A percentile compares a stretch with the other conserved stretches of the same genome.
These are phyloP conservation scores for Wilhelminamyces savonicus DNA, from an alignment of 805 yeast species.

Conservation along the genomic window DNA sequence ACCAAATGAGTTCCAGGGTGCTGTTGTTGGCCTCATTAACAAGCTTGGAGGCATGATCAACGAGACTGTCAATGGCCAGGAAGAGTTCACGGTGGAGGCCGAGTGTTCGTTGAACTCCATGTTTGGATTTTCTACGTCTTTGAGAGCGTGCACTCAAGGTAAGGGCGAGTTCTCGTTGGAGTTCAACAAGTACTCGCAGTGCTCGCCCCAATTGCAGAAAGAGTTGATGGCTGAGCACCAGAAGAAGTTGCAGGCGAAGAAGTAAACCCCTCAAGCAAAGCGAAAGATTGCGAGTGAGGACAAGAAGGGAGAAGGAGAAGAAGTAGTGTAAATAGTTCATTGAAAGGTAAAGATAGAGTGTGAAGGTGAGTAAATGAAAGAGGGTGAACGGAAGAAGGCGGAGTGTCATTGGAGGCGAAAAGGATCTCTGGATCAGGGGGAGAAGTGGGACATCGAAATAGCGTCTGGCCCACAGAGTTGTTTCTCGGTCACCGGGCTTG, in stretches of 20 bases:
- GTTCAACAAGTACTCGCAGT: constrained; percentile 87
- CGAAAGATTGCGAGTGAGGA: too few relatives aligned
- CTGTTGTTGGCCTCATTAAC: constrained; percentile 84
- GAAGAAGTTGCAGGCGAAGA: constrained; percentile 17
- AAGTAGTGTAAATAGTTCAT: too few relatives aligned
- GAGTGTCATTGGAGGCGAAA: too few relatives aligned
- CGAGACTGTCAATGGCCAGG: constrained; percentile 91
- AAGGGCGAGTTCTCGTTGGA: constrained; percentile 97
- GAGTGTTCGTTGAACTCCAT: constrained; percentile 95
- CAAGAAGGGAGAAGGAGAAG: too few relatives aligned
- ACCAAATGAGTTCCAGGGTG: constrained; percentile 94
- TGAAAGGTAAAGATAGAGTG: too few relatives aligned
- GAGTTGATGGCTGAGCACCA: constrained; percentile 80
- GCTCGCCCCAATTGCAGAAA: constrained; percentile 83
- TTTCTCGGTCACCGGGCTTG: too few relatives aligned
- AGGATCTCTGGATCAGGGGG: too few relatives aligned
- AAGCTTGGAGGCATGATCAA: constrained; percentile 87
- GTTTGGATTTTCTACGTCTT: constrained; percentile 93
- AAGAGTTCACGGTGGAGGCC: constrained; percentile 88
- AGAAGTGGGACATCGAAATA: too few relatives aligned
- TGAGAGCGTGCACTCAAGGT: constrained; percentile 97
- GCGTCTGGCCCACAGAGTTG: too few relatives aligned
- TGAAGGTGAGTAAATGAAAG: too few relatives aligned
- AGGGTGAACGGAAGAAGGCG: too few relatives aligned
- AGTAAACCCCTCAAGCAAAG: too few relatives aligned